Conservation (phyloP, 2,329 filamentous ascomycete species). For the Sporothrix curviconia region DNA sequence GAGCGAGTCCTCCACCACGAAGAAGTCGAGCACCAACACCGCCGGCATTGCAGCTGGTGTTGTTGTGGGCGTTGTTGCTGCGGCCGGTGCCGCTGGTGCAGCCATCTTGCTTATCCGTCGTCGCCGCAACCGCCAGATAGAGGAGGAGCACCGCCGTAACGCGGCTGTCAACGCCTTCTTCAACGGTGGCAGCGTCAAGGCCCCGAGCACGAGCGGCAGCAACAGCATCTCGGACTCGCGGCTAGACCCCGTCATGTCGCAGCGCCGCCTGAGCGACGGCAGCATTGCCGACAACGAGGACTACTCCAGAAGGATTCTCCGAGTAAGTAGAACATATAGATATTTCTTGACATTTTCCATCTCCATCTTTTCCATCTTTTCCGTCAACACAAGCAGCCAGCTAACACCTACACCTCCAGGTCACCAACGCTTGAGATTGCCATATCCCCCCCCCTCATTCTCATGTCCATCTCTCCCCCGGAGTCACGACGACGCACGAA, state of each 20-base stretch:
- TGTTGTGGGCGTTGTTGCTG: conserved; percentile 71
- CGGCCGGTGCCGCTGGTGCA: conserved; percentile 60
- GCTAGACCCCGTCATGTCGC: conserved; percentile 78
- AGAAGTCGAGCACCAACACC: conserved; percentile 46
- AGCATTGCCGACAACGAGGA: conserved; percentile 97
- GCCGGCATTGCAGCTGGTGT: conserved; percentile 81
- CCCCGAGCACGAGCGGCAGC: conserved; percentile 55
- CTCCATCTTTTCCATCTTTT: not conserved
- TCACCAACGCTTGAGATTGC: conserved; percentile 50
- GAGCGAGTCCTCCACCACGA: conserved; percentile 21
- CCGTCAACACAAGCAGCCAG: too few relatives aligned
- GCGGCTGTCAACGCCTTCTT: conserved; percentile 73
- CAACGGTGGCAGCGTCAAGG: conserved; percentile 50
- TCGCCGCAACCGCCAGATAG: conserved; percentile 67
- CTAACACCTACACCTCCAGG: conserved; percentile 34
- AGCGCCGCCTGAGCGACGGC: conserved; percentile 81
- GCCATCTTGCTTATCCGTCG: conserved; percentile 69
- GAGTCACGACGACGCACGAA: conserved; percentile 32
- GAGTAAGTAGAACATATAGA: conserved; percentile 52
- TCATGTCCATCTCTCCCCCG: conserved; percentile 18
- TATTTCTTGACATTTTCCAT: conserved; percentile 18
- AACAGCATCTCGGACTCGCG: conserved; percentile 74
- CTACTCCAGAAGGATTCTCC: conserved; percentile 90
- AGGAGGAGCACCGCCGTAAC: conserved; percentile 78
- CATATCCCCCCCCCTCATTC: too few relatives aligned